Base-by-base conservation (phyloP, 495 filamentous ascomycete genomes). In the Hypoxylon crocopeplum region DNA sequence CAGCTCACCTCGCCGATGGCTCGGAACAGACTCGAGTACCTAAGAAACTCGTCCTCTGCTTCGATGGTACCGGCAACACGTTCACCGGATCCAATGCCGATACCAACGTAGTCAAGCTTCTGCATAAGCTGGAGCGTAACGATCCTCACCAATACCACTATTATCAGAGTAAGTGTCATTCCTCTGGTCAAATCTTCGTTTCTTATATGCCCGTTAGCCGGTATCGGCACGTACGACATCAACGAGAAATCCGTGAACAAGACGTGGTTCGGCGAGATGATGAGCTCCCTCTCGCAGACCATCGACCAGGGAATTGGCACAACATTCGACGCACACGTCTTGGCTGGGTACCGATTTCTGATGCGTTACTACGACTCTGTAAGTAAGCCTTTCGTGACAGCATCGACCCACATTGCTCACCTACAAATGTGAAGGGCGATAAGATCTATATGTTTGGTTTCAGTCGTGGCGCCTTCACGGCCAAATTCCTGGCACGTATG, bases 361-460 rank as follows among this genome's bases (percentile, higher is more conserved):
- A 78, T 78, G 65, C 69, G 78, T 12, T 78, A 76, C 45, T 69
- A 69, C 29, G 67, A 69, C 16, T 49, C 62, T 37, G 66, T 69
- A 32, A 59, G 66, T 33, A 21, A 52, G 3, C 16, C 16, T 32
- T 19, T 8, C 7, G 7, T 22, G 29, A 19, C 8, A 1, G 3
- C 7, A 13, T 29, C 0, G 21, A 20, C 25, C 0, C 13, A n/a
- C 40, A 7, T 27, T 17, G 37, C 58, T 69, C 15, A 69, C 40
- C 13, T 33, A 4, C 8, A 42, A 27, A 10, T 24, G 48, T 2
- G 6, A 45, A 65, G 19, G 77, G 72, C 4, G 69, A 77, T 24
- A 66, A 68, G 29, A 79, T 82, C 40, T 79, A 79, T 55, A 72
- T 82, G 57, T 79, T 82, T 47, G 78, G 79, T 24, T 80, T 81